Percentiles rank a stretch among this genome's conserved stretches.
phyloP scores from a whole-genome alignment of 2,329 filamentous ascomycete species.

The Arthrobotrys pseudoclavata region DNA sequence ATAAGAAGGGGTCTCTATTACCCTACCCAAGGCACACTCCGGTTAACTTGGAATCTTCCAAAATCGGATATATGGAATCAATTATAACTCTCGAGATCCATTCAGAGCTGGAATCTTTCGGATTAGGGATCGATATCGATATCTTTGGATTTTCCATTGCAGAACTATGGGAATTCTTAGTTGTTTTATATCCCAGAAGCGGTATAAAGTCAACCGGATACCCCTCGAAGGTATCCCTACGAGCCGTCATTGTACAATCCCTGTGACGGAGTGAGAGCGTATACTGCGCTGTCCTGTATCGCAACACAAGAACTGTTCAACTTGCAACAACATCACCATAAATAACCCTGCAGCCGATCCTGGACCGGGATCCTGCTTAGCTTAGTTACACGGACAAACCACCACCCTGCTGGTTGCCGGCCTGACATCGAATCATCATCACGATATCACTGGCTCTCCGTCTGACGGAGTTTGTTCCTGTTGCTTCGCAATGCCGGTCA shows the following conservation, averaged over 20 bases:
- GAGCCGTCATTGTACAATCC: neutral
- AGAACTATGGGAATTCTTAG: neutral
- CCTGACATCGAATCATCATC: neutral
- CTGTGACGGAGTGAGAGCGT: neutral
- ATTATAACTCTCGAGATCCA: too few species aligned
- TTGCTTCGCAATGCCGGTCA: constrained; percentile 24
- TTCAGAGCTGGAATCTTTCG: too few species aligned
- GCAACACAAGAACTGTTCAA: constrained; percentile 18
- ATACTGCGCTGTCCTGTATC: neutral
- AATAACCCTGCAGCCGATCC: constrained; percentile 23
- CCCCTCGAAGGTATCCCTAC: neutral
- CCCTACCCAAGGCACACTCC: too few species aligned
- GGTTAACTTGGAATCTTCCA: too few species aligned
- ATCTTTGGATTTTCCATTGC: neutral
- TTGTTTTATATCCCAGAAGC: neutral
- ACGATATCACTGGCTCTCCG: neutral
- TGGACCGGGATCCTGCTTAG: constrained; percentile 15
- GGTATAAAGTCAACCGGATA: neutral
- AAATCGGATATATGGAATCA: too few species aligned
- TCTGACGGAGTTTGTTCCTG: constrained; percentile 3
- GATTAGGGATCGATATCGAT: neutral
- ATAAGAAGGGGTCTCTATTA: too few species aligned
- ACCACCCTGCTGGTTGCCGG: neutral
- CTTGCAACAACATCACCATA: constrained; percentile 14
- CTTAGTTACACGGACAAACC: constrained; percentile 24